phyloP scores from a whole-genome alignment of 768 basidiomycete genomes.

The Inosperma sp. region DNA sequence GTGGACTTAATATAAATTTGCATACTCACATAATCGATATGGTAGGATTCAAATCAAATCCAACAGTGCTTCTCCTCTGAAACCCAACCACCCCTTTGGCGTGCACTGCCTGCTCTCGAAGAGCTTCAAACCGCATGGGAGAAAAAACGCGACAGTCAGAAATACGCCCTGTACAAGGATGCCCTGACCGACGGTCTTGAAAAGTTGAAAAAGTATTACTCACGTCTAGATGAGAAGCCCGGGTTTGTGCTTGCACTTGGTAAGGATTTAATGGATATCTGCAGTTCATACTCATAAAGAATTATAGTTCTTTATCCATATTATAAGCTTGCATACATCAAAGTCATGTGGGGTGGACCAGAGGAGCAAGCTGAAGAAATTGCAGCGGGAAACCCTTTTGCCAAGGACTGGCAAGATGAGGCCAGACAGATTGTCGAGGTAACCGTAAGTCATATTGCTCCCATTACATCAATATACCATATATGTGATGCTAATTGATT shows the following conservation, averaged over 20 bases:
- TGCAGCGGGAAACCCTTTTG: constrained; percentile 12
- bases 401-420: constrained; percentile 2
- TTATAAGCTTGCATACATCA: not conserved
- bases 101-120: too few relatives aligned
- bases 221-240: too few relatives aligned
- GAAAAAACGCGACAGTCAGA: constrained; percentile 7
- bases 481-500: not conserved
- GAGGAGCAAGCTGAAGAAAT: constrained; percentile 20
- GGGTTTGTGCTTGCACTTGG: constrained; percentile 23
- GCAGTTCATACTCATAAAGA: not conserved
- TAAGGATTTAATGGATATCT: constrained; percentile 4
- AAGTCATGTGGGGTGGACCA: constrained; percentile 26
- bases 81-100: constrained; percentile 18
- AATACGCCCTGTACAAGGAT: constrained; percentile 10
- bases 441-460: constrained; percentile 8
- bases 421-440: not conserved
- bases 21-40: too few relatives aligned
- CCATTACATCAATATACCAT: constrained; percentile 2
- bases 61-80: constrained; percentile 27
- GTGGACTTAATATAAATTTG: too few relatives aligned
- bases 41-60: constrained; percentile 12
- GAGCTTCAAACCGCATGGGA: too few relatives aligned
- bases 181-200: constrained; percentile 19
- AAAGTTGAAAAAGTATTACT: constrained; percentile 24
- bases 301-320: too few relatives aligned